phyloP scores from a whole-genome alignment of 345 rosid genomes.

The Passiflora organensis region DNA sequence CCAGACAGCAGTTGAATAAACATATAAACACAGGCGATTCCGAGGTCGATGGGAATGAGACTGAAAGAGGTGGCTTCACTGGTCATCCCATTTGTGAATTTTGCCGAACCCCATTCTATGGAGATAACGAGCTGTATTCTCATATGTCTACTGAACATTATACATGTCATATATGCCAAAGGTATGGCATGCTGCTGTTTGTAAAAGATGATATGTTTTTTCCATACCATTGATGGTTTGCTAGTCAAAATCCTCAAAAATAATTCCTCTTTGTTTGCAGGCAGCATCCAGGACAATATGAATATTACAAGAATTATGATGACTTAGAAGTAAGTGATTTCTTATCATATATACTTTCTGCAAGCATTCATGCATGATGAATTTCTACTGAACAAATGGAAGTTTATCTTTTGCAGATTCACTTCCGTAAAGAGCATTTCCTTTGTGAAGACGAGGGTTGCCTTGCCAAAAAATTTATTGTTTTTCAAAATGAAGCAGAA shows the following conservation, averaged over 20 bases:
- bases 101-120: constrained; percentile 20
- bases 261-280: constrained; percentile 6
- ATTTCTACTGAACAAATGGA: not conserved
- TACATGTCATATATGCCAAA: constrained; percentile 29
- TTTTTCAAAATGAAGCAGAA: constrained; percentile 78
- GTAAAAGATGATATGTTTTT: not conserved
- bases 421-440: constrained; percentile 79
- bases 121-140: constrained; percentile 24
- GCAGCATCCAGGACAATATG: constrained; percentile 26
- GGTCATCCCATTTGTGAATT: constrained; percentile 28
- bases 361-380: too few relatives aligned
- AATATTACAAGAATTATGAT: constrained; percentile 19
- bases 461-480: constrained; percentile 84
- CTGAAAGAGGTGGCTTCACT: constrained; percentile 24
- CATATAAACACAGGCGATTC: constrained; percentile 25
- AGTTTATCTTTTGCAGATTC: constrained; percentile 52
- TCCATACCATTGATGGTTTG: not conserved
- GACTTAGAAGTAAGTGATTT: constrained; percentile 17
- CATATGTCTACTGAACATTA: constrained; percentile 29
- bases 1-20: constrained; percentile 17
- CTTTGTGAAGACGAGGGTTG: constrained; percentile 94
- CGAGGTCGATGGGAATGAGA: constrained; percentile 24
- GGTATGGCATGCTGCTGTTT: too few relatives aligned
- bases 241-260: not conserved
- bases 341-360: not conserved